Evolutionary conservation across 441 rosid species (phyloP), one percentile per base, ranked within the genome.

Genomic region (Eutrema salsugineum): DNA sequence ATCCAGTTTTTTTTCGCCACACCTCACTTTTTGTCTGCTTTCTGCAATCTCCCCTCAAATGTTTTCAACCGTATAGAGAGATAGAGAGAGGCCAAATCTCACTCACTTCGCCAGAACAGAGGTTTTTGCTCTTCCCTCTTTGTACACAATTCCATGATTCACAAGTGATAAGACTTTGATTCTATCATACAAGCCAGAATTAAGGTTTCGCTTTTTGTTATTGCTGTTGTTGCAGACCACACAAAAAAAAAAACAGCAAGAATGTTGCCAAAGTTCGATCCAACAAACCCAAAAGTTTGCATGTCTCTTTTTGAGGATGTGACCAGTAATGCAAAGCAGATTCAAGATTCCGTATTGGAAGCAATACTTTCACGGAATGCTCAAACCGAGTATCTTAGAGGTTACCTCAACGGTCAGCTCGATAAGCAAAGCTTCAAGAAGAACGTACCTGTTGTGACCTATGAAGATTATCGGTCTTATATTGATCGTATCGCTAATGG

Each of bases 401-500:
- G 72, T 62, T 83, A 70, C 66, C 83, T 85, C 59, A 56, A 79
- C 0, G 87, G 82, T 58, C 67, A 55, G 14, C 40, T 48, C 36
- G 84, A 80, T 53, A 82, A 80, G 75, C 67, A 72, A 16, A 55
- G 20, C 63, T 90, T 90, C 87, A 87, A 85, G 78, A 69, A 77
- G 65, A 84, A 77, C 48, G 75, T 88, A 33, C 88, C 89, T 1
- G 77, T 88, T 46, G 87, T 90, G 51, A 82, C 80, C 68, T 90
- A 84, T 28, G 90, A 90, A 71, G 88, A 90, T 72, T 69, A 80
- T 63, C 82, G 72, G 70, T 63, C 85, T 50, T 84, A 57, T 40
- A 80, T 90, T 20, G 85, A 84, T 39, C 82, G 91, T 80, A 83
- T 90, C n/a, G 90, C 90, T 30, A 75, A 79, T 49, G 91, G 94